Base-by-base conservation (phyloP, 768 basidiomycete species). In the Suillus subalutaceus region DNA sequence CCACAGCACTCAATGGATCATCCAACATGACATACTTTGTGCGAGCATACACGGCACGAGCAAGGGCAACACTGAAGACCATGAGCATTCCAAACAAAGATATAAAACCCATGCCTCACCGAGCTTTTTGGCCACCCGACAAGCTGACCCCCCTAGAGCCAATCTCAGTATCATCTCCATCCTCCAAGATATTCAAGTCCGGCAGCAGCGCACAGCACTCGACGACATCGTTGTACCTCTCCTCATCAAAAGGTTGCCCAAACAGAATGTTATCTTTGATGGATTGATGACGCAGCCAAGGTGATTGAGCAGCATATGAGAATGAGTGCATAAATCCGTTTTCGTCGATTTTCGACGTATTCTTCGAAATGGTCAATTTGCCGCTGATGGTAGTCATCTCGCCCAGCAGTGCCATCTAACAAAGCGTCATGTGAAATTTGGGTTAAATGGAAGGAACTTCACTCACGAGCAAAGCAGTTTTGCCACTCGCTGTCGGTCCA, bases 131-230 rank as follows among this genome's bases (percentile, higher is more conserved):
- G 7, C 93, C 93, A 38, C 93, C 93, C 41, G 89, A 90, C 68
- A 93, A 77, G 75, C 85, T 90, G 18, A 93, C 81, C 15, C 59
- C 85, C 82, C 88, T 81, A 16, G 88, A 89, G 16, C 94, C 94
- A 69, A 96, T 92, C 77, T 94, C 91, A 2, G 93, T 95, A 63
- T 78, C 80, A 72, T 94, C 95, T 0, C 97, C 97, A 71, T 96
- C 90, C 65, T 96, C 93, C 2, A 98, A 76, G 13, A 95, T 85
- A 6, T 90, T 86, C 65, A 99, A 77, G 80, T 99, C 97, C 0
- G 91, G 87, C 37, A 74, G 79, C 62, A 99, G 77, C 1, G 94
- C 95, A 72, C 96, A 98, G 16, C 88, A 90, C 62, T 94, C 89
- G n/a, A 96, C 74, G 35, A 94, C 93, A 0, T 80, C 82, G 12